phyloP scores from a whole-genome alignment of 192 early-diverging fungal genomes.

The Podila horticola region DNA sequence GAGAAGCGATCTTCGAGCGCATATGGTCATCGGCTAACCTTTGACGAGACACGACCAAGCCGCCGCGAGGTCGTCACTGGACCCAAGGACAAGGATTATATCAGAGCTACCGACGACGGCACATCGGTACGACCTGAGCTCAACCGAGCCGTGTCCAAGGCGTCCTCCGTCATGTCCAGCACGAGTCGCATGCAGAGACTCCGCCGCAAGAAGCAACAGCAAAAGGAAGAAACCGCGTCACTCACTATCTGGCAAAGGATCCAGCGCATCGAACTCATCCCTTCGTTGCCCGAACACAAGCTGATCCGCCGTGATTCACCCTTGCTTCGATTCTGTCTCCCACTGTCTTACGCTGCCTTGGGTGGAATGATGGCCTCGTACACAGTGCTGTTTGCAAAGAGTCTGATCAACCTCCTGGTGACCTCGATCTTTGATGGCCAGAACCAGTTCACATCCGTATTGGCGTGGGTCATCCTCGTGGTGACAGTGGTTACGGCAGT shows the following conservation, averaged over 20 bases:
- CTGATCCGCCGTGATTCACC: constrained; percentile 55
- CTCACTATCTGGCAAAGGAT: constrained; percentile 23
- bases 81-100: no score
- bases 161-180: neutral
- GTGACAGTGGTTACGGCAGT: constrained; percentile 82
- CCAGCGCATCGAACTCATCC: constrained; percentile 48
- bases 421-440: constrained; percentile 70
- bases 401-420: constrained; percentile 78
- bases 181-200: constrained; percentile 1
- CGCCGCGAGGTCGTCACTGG: no score
- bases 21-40: constrained; percentile 8
- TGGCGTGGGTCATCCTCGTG: constrained; percentile 74
- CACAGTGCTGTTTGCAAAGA: constrained; percentile 84
- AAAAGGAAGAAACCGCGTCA: neutral
- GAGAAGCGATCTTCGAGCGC: no score
- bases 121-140: no score
- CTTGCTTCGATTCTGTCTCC: constrained; percentile 68
- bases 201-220: neutral
- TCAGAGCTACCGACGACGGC: no score
- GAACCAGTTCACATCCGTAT: constrained; percentile 76
- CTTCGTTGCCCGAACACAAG: constrained; percentile 51
- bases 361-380: constrained; percentile 83
- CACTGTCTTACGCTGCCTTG: constrained; percentile 76
- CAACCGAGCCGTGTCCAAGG: no score
- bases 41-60: constrained; percentile 17